Evolutionary conservation across 495 filamentous ascomycete species (phyloP).

Genomic region (Hypoxylon lenormandii): DNA sequence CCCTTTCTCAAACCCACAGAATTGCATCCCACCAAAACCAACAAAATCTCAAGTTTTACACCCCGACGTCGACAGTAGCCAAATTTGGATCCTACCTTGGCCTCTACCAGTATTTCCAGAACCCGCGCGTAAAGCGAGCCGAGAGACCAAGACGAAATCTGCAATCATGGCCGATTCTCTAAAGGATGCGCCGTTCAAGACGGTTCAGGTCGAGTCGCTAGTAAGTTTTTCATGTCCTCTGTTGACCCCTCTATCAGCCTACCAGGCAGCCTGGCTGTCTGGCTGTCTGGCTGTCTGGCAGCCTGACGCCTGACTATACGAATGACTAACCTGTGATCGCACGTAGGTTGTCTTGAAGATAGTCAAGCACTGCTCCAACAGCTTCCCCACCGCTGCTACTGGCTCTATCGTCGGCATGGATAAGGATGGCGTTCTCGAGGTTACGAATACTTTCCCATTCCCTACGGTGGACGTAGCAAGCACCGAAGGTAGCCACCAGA

Average conservation of each 20-base stretch:
- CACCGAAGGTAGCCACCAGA: conserved; percentile 78
- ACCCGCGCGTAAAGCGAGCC: conserved; percentile 3
- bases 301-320: too few relatives aligned
- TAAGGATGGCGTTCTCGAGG: conserved; percentile 79
- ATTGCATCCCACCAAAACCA: conserved; percentile 45
- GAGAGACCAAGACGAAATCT: conserved; percentile 1
- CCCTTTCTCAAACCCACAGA: conserved; percentile 48
- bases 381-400: conserved; percentile 89
- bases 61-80: conserved; percentile 30
- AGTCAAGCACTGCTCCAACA: conserved; percentile 87
- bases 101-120: conserved; percentile 1
- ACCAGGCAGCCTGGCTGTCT: too few relatives aligned
- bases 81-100: background rate
- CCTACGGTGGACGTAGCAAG: conserved; percentile 80
- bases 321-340: conserved; percentile 17
- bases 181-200: conserved; percentile 74
- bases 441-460: conserved; percentile 96
- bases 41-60: conserved; percentile 46
- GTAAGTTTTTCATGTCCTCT: conserved; percentile 59
- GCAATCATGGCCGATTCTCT: conserved; percentile 58
- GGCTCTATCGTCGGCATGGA: conserved; percentile 95
- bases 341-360: conserved; percentile 93
- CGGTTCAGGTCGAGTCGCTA: conserved; percentile 87
- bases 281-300: too few relatives aligned
- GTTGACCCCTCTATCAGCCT: conserved; percentile 23